Evolutionary conservation across 768 basidiomycete species (phyloP), one percentile per base, ranked within the genome.

Genomic region (Rhodosporidiobolus sp.): DNA sequence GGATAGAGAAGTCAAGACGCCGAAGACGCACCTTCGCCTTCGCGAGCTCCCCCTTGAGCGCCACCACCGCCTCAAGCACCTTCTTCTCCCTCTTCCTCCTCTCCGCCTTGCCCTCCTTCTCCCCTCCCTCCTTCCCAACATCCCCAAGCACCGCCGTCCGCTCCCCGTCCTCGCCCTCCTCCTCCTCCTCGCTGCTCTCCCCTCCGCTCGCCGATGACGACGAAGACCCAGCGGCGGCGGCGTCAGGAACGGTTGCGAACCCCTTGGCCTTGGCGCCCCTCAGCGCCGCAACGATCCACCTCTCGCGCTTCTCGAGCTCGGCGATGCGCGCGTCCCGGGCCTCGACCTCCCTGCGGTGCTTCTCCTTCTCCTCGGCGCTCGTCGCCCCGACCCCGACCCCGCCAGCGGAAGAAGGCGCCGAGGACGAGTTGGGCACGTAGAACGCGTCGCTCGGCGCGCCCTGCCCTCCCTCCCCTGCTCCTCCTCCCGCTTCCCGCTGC

Each of bases 11-110:
- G 30, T 45, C 2, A n/a, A 61, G 26, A 56, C 49, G 22, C 49
- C 16, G 82, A 32, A 52, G n/a, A 74, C 87, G 74, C 72, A 93
- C 94, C 88, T 94, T 91, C 63, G 94, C 85, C 74, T 87, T 87
- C 19, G 91, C 90, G 80, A 88, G 88, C 80, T 93, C 90, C 79
- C 92, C 88, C 83, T 95, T 98, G 78, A 98, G 86, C 78, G 85
- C 87, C 67, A 96, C 82, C 9, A 90, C 83, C 80, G 92, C 85
- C 74, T 93, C 90, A 4, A 86, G 84, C 68, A 74, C 45, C 43
- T 67, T 48, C 53, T 55, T 35, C 49, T 63, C 52, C 32, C 88
- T 83, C 78, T 68, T 38, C 45, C 50, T 46, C 59, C 28, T 22
- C 24, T 88, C 83, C 77, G 84, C 84, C 34, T 55, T 60, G 46